phyloP scores from a whole-genome alignment of 2,329 filamentous ascomycete genomes.

The Beauveria asiatica region DNA sequence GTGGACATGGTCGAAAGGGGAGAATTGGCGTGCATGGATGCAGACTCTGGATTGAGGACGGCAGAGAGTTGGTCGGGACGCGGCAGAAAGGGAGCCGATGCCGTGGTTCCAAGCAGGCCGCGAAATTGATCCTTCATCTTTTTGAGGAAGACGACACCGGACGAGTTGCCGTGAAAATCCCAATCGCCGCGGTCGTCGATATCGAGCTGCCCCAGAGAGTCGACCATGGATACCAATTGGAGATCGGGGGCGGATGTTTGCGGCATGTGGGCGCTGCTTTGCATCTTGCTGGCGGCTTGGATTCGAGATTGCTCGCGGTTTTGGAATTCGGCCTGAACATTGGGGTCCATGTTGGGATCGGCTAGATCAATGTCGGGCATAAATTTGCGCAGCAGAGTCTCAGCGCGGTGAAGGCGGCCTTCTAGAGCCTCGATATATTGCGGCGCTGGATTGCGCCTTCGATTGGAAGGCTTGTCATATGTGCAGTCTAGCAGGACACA shows the following conservation, averaged over 20 bases:
- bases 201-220: constrained; percentile 82
- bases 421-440: constrained; percentile 91
- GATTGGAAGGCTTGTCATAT: constrained; percentile 90
- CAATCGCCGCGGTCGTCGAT: constrained; percentile 85
- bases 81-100: constrained; percentile 51
- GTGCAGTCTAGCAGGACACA: constrained; percentile 61
- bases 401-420: constrained; percentile 71
- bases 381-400: constrained; percentile 68
- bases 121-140: constrained; percentile 84
- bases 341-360: constrained; percentile 73
- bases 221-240: constrained; percentile 88
- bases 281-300: constrained; percentile 34
- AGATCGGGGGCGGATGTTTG: constrained; percentile 50
- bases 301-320: constrained; percentile 44
- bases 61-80: constrained; percentile 39
- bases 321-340: constrained; percentile 60
- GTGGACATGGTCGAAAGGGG: constrained; percentile 46
- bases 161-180: constrained; percentile 93
- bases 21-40: constrained; percentile 55
- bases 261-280: constrained; percentile 22
- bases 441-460: constrained; percentile 79
- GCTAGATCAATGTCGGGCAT: constrained; percentile 78
- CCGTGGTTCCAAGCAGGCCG: constrained; percentile 59
- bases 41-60: constrained; percentile 58
- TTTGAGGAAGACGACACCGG: constrained; percentile 78